Evolutionary conservation across 495 filamentous ascomycete genomes (phyloP).

Genomic region (Penicillium parvum): DNA sequence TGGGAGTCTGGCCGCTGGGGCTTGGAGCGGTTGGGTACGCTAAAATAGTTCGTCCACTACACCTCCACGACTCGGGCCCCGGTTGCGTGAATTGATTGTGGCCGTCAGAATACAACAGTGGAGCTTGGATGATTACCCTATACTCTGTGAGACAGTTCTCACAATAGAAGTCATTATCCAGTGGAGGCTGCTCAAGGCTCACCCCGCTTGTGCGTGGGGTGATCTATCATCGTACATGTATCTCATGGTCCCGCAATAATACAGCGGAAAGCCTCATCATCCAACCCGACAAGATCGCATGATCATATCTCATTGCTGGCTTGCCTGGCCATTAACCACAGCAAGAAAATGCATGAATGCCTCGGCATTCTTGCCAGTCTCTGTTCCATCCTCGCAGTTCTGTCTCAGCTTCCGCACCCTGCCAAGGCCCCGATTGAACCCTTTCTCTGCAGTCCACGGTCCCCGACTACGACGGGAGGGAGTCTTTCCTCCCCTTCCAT

Average conservation of each 20-base stretch:
- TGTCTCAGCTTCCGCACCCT: conserved; percentile 39
- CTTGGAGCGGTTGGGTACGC: conserved; percentile 5
- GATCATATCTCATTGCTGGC: conserved; percentile 1
- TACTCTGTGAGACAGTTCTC: too few species aligned
- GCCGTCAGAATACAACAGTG: not conserved
- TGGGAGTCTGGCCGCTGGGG: conserved; percentile 9
- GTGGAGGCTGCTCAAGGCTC: not conserved
- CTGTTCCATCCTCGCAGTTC: conserved; percentile 35
- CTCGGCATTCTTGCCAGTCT: conserved; percentile 32
- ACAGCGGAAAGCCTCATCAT: too few species aligned
- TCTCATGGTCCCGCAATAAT: conserved; percentile 19
- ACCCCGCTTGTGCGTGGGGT: not conserved
- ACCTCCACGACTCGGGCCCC: conserved; percentile 2
- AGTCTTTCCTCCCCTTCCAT: conserved; percentile 44
- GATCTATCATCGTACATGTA: conserved; percentile 1
- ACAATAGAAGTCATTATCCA: not conserved
- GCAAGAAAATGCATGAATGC: conserved; percentile 40
- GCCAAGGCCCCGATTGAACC: conserved; percentile 40
- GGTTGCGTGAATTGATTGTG: conserved; percentile 1
- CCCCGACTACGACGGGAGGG: conserved; percentile 32
- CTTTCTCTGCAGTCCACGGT: conserved; percentile 44
- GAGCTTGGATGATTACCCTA: not conserved
- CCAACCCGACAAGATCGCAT: not conserved
- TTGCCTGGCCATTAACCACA: conserved; percentile 28
- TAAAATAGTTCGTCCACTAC: conserved; percentile 5